Evolutionary conservation across 495 filamentous ascomycete genomes (phyloP), one percentile per base, ranked within the genome.

Genomic region (Recurvomyces mirabilis): DNA sequence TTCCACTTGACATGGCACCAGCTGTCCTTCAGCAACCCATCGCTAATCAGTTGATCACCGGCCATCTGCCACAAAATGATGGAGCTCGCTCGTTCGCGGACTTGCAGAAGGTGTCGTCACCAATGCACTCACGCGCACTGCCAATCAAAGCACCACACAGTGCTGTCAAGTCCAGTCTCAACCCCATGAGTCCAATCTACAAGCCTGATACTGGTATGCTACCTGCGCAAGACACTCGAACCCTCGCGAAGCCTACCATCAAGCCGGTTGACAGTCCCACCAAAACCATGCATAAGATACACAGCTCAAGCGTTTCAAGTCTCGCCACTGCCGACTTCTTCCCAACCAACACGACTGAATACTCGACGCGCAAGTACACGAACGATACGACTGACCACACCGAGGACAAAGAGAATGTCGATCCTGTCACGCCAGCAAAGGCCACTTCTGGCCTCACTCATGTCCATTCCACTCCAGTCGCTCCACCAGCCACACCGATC

Each of bases 261-360:
- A 25, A 7, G 7, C n/a, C 25, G 4, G 37, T 19, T 26, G 36
- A 24, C 44, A 49, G 46, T 24, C 45, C 45, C 1, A 39, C 35
- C 4, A 54, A 54, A 23, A 44, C 43, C 10, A 42, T 44, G 19
- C 36, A 19, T 18, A 30, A 55, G 26, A 11, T 46, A 15, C 55
- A 60, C 40, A 57, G 57, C 40, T 38, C 45, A 13, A 64, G 61
- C 46, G 18, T 55, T 15, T 60, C 61, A 10, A 64, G 60, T 33
- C 55, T 66, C 24, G 41, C 52, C 30, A 66, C 63, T 2, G 53
- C 53, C 32, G 61, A 64, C 51, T 66, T 66, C 60, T 66, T 66
- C 44, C 63, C 63, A 12, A 51, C 34, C 25, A 61, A 64, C 43
- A 58, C 61, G 1, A 38, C 52, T 32, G 63, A 66, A 23, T 58